Conservation (phyloP, 306 rosid genomes). For the Delonix regia region DNA sequence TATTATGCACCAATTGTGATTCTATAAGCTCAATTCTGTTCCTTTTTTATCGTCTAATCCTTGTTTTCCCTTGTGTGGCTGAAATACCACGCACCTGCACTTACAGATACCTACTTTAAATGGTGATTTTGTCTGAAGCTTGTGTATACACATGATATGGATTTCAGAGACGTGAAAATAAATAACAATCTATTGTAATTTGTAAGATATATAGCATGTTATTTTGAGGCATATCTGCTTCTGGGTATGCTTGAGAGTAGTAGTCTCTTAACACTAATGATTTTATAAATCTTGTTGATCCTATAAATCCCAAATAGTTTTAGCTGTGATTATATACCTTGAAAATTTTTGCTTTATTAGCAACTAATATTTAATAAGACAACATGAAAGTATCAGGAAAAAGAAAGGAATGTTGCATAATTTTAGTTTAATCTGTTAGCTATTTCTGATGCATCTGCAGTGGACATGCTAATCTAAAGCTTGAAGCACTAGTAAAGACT, state of each 20-base stretch:
- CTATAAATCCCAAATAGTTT: background rate
- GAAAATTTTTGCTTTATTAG: slow-evolving; percentile 10
- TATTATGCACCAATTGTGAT: background rate
- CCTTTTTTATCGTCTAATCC: background rate
- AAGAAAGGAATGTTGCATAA: background rate
- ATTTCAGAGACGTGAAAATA: background rate
- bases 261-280: background rate
- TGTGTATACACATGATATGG: slow-evolving; percentile 7
- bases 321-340: slow-evolving; percentile 4
- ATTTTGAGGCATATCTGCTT: slow-evolving; percentile 12
- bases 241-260: slow-evolving; percentile 1
- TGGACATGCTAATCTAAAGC: slow-evolving; percentile 25
- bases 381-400: background rate
- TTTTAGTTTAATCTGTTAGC: slow-evolving; percentile 4
- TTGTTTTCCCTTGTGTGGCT: background rate
- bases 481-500: background rate
- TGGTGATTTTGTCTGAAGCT: background rate
- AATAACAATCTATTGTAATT: background rate
- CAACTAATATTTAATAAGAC: slow-evolving; percentile 15
- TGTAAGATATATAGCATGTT: background rate
- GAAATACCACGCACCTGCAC: background rate
- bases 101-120: background rate
- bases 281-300: background rate
- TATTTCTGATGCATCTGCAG: slow-evolving; percentile 21
- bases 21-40: background rate